These are phyloP conservation scores for Fistulina hepatica DNA, from an alignment of 1,284 basidiomycete species.

Conservation along the genomic window DNA sequence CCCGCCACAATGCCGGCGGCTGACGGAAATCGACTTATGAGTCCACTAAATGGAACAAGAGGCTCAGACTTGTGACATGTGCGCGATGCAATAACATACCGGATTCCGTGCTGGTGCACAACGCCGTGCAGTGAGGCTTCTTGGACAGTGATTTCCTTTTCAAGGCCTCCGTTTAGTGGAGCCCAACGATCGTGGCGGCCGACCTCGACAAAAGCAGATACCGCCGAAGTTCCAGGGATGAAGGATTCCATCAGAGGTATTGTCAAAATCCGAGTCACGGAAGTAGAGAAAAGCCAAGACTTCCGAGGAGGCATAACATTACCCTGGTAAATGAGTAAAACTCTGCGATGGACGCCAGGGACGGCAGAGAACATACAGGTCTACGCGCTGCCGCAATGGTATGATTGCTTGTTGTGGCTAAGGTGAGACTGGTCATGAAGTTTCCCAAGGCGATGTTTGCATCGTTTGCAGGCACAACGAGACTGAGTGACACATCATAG, in stretches of 20 bases:
- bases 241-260: constrained; percentile 47
- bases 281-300: constrained; percentile 29
- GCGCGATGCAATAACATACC: constrained; percentile 31
- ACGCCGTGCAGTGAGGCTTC: constrained; percentile 48
- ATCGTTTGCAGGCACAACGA: constrained; percentile 55
- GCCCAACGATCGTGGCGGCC: constrained; percentile 63
- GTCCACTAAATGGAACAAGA: constrained; percentile 34
- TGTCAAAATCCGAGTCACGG: constrained; percentile 34
- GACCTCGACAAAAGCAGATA: constrained; percentile 48
- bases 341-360: constrained; percentile 4
- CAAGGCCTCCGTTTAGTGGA: constrained; percentile 51
- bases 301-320: constrained; percentile 40
- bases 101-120: constrained; percentile 52
- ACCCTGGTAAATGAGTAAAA: constrained; percentile 31
- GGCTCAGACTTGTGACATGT: constrained; percentile 2
- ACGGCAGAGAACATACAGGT: constrained; percentile 39
- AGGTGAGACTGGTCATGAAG: constrained; percentile 60
- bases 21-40: constrained; percentile 55
- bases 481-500: constrained; percentile 58
- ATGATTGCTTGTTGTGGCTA: constrained; percentile 46
- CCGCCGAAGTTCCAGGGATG: constrained; percentile 32
- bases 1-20: not conserved
- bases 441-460: constrained; percentile 65
- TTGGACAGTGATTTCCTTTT: constrained; percentile 56
- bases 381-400: constrained; percentile 47